These are phyloP conservation scores for Cyclotella baltica DNA, from an alignment of 108 stramenopile species.

Conservation along the genomic window DNA sequence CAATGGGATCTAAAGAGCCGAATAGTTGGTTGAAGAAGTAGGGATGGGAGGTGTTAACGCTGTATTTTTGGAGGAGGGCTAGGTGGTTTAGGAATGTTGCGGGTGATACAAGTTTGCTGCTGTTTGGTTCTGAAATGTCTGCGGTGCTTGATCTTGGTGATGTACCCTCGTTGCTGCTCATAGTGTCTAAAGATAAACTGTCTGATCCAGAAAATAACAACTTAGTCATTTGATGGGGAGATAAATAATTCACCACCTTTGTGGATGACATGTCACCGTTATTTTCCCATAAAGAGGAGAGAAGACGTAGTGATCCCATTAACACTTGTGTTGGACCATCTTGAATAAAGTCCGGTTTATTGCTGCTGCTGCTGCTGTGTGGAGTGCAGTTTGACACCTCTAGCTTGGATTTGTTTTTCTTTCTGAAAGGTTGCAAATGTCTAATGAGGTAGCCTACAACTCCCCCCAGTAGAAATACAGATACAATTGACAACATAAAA, in stretches of 20 bases:
- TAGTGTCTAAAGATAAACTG: conserved; percentile 29
- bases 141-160: conserved; percentile 15
- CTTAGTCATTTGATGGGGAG: conserved; percentile 40
- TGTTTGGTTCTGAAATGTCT: neutral
- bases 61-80: conserved; percentile 44
- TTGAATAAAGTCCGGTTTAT: neutral
- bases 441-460: neutral
- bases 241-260: conserved; percentile 44
- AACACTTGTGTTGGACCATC: conserved; percentile 47
- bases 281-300: conserved; percentile 34
- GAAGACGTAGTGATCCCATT: conserved; percentile 25
- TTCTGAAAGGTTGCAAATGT: neutral
- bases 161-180: neutral
- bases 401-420: neutral
- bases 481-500: neutral
- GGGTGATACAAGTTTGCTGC: neutral
- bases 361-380: neutral
- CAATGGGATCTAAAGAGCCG: conserved; percentile 61
- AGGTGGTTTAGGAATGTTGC: conserved; percentile 38
- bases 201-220: conserved; percentile 29
- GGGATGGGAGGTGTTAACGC: conserved; percentile 61
- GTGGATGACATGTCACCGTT: neutral
- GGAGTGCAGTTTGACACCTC: no score
- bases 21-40: conserved; percentile 68
- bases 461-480: neutral